Evolutionary conservation across 306 rosid species (phyloP).

Genomic region (Adenanthera pavonina): DNA sequence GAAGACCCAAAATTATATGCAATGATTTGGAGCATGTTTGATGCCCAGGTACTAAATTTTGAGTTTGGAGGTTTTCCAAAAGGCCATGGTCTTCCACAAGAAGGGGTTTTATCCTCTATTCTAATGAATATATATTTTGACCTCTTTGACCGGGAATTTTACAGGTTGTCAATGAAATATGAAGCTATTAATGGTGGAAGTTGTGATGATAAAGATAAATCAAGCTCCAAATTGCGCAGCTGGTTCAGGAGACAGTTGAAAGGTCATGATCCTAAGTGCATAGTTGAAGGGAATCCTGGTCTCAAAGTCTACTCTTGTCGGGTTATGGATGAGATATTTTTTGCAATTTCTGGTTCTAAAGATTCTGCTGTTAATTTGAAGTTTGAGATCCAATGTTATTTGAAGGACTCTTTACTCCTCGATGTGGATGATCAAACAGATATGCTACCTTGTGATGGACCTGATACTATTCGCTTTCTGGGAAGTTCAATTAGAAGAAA

Average conservation of each 20-base stretch:
- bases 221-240: constrained; percentile 66
- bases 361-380: constrained; percentile 66
- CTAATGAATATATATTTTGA: constrained; percentile 88
- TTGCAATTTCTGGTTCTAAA: constrained; percentile 74
- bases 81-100: constrained; percentile 95
- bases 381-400: constrained; percentile 65
- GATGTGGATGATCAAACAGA: constrained; percentile 57
- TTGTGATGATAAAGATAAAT: constrained; percentile 42
- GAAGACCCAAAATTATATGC: constrained; percentile 66
- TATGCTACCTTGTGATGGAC: constrained; percentile 59
- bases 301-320: constrained; percentile 70
- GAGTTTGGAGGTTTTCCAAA: constrained; percentile 92
- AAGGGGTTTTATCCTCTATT: constrained; percentile 84
- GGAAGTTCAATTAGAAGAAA: constrained; percentile 69
- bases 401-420: constrained; percentile 69
- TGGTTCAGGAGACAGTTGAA: constrained; percentile 83
- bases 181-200: constrained; percentile 57
- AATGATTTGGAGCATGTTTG: constrained; percentile 62
- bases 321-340: constrained; percentile 85
- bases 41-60: constrained; percentile 73
- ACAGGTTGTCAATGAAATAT: constrained; percentile 80
- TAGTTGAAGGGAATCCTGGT: constrained; percentile 40
- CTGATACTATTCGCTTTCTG: constrained; percentile 57
- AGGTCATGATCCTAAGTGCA: constrained; percentile 45
- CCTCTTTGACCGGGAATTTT: constrained; percentile 79